Percentiles rank a stretch among this genome's conserved stretches.
Evolutionary conservation across 257 asterid species (phyloP).

Genomic region (Scutellaria barbata): DNA sequence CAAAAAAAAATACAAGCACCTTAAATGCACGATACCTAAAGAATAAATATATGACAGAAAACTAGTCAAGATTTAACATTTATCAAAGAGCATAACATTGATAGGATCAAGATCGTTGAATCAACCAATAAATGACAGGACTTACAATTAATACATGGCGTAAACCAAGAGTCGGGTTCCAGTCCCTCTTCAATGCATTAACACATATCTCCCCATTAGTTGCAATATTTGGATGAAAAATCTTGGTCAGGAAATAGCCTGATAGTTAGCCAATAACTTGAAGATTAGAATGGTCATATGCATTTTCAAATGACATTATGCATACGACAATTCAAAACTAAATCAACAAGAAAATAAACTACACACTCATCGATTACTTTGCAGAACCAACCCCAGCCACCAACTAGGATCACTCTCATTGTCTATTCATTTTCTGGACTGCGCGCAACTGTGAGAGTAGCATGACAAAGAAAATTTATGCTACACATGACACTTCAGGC

Average conservation of each 20-base stretch:
- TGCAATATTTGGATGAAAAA: slow-evolving; percentile 92
- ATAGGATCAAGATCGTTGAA: not conserved
- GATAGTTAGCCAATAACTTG: slow-evolving; percentile 25
- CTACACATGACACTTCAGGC: not conserved
- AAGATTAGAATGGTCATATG: not conserved
- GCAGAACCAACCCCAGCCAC: not conserved
- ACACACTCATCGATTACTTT: not conserved
- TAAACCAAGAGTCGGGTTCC: slow-evolving; percentile 92
- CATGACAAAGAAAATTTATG: not conserved
- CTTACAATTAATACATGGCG: slow-evolving; percentile 87
- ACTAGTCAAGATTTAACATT: not conserved
- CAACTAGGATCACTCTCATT: not conserved
- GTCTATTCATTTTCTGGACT: not conserved
- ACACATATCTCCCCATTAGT: slow-evolving; percentile 91
- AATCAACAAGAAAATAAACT: slow-evolving; percentile 17
- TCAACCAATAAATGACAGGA: slow-evolving; percentile 23
- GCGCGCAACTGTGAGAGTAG: not conserved
- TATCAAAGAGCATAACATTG: slow-evolving; percentile 16
- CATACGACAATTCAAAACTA: slow-evolving; percentile 16
- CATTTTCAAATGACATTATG: not conserved
- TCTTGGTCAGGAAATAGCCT: slow-evolving; percentile 95
- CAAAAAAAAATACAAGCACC: slow-evolving; percentile 9
- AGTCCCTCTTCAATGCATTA: slow-evolving; percentile 93
- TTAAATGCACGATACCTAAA: not conserved
- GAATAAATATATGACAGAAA: not conserved